A percentile compares a stretch with the other conserved stretches of the same genome.
phyloP scores from a whole-genome alignment of 116 monocot genomes.

The Posidonia oceanica region DNA sequence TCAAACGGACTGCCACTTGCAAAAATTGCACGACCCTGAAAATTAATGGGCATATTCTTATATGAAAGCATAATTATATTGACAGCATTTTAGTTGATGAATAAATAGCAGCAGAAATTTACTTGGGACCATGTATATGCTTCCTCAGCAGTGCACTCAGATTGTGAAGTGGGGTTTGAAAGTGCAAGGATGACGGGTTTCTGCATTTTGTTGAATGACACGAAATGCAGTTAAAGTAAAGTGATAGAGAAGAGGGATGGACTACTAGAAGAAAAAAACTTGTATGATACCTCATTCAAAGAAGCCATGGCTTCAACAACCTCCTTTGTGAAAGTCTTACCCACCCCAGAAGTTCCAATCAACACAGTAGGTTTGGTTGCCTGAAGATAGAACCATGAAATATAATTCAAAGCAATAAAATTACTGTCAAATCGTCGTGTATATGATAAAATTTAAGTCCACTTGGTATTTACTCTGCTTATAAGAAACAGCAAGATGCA shows the following conservation, averaged over 20 bases:
- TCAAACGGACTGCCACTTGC: conserved; percentile 95
- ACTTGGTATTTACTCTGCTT: too few relatives aligned
- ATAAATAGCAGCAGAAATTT: not conserved
- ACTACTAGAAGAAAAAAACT: not conserved
- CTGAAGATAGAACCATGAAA: conserved; percentile 14
- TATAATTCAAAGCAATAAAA: too few relatives aligned
- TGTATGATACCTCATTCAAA: conserved; percentile 56
- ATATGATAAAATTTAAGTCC: too few relatives aligned
- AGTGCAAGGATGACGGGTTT: conserved; percentile 88
- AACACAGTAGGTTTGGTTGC: conserved; percentile 79
- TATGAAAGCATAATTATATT: not conserved
- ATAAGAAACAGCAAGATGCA: too few relatives aligned
- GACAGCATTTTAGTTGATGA: not conserved
- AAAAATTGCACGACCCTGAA: conserved; percentile 61
- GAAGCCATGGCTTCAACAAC: conserved; percentile 86
- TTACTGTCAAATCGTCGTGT: too few relatives aligned
- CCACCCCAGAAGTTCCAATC: conserved; percentile 88
- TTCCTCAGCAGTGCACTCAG: conserved; percentile 98
- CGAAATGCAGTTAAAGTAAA: not conserved
- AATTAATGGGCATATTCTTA: not conserved
- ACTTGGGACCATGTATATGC: conserved; percentile 93
- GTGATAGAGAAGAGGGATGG: not conserved
- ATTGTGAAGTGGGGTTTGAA: conserved; percentile 89
- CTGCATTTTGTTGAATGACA: conserved; percentile 30
- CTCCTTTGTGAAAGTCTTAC: conserved; percentile 87